Conservation (phyloP, 371 early-diverging fungal species). For the Syncephalastrum monosporum region DNA sequence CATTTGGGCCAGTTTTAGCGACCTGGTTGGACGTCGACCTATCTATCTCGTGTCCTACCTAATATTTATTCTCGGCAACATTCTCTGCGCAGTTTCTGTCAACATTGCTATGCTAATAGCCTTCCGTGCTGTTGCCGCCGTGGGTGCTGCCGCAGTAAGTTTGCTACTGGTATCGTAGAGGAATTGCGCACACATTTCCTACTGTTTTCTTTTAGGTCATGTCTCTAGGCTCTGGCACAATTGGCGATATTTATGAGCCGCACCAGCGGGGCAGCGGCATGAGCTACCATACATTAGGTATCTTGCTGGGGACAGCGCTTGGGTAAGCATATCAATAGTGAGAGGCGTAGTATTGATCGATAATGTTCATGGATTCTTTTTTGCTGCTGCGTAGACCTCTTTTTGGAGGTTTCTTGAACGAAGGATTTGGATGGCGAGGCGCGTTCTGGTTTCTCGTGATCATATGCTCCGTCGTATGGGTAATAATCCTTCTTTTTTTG, state of each 20-base stretch:
- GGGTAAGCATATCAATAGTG: slow-evolving; percentile 19
- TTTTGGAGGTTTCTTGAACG: slow-evolving; percentile 44
- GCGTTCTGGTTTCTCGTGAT: slow-evolving; percentile 35
- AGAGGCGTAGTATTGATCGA: too few species aligned
- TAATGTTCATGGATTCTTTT: neutral
- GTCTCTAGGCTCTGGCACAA: slow-evolving; percentile 47
- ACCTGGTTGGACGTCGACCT: slow-evolving; percentile 33
- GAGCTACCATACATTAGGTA: slow-evolving; percentile 33
- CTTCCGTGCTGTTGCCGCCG: slow-evolving; percentile 36
- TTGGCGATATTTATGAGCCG: slow-evolving; percentile 41
- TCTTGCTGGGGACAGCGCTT: slow-evolving; percentile 34
- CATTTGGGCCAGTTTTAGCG: slow-evolving; percentile 39
- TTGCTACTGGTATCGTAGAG: neutral
- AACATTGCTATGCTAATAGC: slow-evolving; percentile 40
- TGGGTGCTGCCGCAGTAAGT: slow-evolving; percentile 36
- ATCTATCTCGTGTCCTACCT: slow-evolving; percentile 40
- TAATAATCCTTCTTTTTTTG: slow-evolving; percentile 31
- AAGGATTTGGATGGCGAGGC: slow-evolving; percentile 49
- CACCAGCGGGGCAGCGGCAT: slow-evolving; percentile 41
- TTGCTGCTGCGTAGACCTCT: slow-evolving; percentile 26
- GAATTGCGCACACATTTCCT: neutral
- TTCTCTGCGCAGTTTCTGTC: slow-evolving; percentile 40
- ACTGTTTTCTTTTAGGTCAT: slow-evolving; percentile 21
- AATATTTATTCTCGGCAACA: slow-evolving; percentile 26
- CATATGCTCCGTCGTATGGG: slow-evolving; percentile 26